Evolutionary conservation across 2,329 filamentous ascomycete species (phyloP), one percentile per base, ranked within the genome.

Genomic region (Phymatotrichopsis omnivora): DNA sequence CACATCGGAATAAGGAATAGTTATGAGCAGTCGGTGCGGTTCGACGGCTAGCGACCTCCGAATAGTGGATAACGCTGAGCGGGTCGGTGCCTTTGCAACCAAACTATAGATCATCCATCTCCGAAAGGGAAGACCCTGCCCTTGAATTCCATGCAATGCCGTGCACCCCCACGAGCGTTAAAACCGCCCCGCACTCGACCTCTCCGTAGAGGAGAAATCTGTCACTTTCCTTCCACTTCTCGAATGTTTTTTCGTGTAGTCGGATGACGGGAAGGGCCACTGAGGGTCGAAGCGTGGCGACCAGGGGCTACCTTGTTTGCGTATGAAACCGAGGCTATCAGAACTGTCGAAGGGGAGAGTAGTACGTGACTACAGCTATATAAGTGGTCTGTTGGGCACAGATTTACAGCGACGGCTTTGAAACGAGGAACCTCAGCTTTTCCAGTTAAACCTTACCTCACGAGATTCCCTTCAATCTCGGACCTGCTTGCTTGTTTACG

Each of bases 1-100:
- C n/a, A 35, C 28, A 24, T 48, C 34, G 20, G 43, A 41, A 49
- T 39, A 37, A 41, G 48, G 45, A 14, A 45, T 44, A 40, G 40
- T 37, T 17, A n/a, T 40, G 29, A 16, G 40, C 6, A 40, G 33
- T n/a, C 8, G 41, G 45, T 48, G 48, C 44, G 48, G 45, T 47
- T 41, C 48, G 48, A 49, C 40, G 48, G 45, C 36, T 51, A 51
- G 48, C 48, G 45, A 49, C 48, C 20, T 45, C 48, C 48, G 48
- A 51, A 39, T 33, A 40, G 24, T 20, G 33, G 19, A 35, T 12
- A 35, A 7, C 8, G 24, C 17, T 7, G 16, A 40, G 47, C 46
- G 35, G 39, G 38, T 27, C 20, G 45, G 35, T 44, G 36, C 34
- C n/a, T 36, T 51, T 23, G 40, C 41, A 48, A 34, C 27, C 47